Evolutionary conservation across 1,284 basidiomycete species (phyloP), one percentile per base, ranked within the genome.

Genomic region (Boletus smithii): DNA sequence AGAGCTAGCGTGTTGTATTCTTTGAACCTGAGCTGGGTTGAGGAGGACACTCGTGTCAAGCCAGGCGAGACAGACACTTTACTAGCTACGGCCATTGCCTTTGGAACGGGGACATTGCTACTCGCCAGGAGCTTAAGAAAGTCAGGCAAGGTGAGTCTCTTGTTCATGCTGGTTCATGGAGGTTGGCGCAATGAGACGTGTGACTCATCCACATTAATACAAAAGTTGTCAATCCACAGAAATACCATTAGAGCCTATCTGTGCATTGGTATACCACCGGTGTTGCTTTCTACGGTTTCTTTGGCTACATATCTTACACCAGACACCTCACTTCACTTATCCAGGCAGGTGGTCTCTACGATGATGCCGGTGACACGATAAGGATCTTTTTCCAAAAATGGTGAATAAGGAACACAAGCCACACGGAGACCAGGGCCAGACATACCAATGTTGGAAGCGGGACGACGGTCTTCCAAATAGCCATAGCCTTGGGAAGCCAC

Each of bases 371-470:
- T 91, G 48, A 93, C 90, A 53, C 87, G 86, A 70, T 94, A 95
- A 26, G 91, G 89, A 69, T 95, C 91, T 89, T 20, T 35, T 47
- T 31, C 27, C 35, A 52, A 54, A 47, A 39, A 36, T 33, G 34
- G 26, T 46, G 20, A 56, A 49, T 48, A 8, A 46, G 60, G 30
- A 30, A 53, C 16, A 18, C 11, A 18, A 30, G 26, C 11, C 34
- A 30, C 48, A 6, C 31, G 39, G 8, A 43, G 48, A 52, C 24
- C 41, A 54, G 23, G 33, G 7, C 26, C 56, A 50, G 55, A 77
- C 79, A 60, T 75, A 90, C 93, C 93, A 60, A 97, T 91, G 80
- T 99, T 99, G 66, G 94, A 97, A 45, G 95, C 95, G 29, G 95
- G 94, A 58, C 95, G 91, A 58, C 94, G 83, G 74, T 95, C 93